Percentiles rank a stretch among this genome's conserved stretches.
Evolutionary conservation across 2,329 filamentous ascomycete species (phyloP).

Genomic region (Camillea tinctor): DNA sequence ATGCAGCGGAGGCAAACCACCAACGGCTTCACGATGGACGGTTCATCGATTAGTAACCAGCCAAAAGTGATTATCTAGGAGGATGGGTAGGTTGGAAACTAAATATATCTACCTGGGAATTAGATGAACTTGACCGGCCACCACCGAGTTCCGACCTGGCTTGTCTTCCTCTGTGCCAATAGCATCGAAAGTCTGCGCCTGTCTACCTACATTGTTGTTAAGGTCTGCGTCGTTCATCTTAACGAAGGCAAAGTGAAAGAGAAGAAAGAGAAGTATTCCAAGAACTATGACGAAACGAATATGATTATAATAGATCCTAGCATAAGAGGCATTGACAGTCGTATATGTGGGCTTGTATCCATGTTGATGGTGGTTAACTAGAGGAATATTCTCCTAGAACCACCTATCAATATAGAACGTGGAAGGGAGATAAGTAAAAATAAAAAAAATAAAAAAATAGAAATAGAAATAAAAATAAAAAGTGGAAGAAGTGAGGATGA

Average conservation of each 20-base stretch:
- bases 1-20: conserved; percentile 64
- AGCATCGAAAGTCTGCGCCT: conserved; percentile 28
- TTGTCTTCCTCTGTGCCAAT: conserved; percentile 13
- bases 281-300: too few relatives aligned
- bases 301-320: too few relatives aligned
- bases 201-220: conserved; percentile 37
- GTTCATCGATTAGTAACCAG: background rate
- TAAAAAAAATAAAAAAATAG: too few relatives aligned
- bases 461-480: too few relatives aligned
- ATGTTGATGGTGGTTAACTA: too few relatives aligned
- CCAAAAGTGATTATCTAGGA: background rate
- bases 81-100: too few relatives aligned
- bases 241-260: conserved; percentile 2
- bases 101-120: conserved; percentile 40
- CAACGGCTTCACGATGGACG: conserved; percentile 45
- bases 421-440: too few relatives aligned
- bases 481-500: too few relatives aligned
- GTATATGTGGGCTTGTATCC: too few relatives aligned
- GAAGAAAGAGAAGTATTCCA: conserved; percentile 6
- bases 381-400: too few relatives aligned
- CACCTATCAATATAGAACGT: too few relatives aligned
- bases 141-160: conserved; percentile 23
- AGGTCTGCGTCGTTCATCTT: conserved; percentile 44
- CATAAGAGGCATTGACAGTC: too few relatives aligned
- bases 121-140: conserved; percentile 41